Evolutionary conservation across 2,329 filamentous ascomycete genomes (phyloP).

Genomic region (Apiospora arundinis): DNA sequence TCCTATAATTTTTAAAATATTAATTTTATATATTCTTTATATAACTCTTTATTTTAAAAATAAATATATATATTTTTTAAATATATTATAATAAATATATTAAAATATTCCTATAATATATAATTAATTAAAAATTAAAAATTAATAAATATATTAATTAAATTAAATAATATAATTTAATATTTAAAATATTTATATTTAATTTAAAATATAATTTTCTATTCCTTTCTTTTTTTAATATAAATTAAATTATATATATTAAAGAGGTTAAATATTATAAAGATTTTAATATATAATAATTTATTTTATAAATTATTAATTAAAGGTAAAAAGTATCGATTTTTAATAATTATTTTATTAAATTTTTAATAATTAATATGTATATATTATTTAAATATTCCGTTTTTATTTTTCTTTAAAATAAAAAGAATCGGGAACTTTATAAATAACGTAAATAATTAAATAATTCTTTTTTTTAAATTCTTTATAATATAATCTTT

Average conservation of each 20-base stretch:
- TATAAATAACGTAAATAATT: not conserved
- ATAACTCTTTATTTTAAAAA: not conserved
- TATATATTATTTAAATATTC: not conserved
- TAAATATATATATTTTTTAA: slow-evolving; percentile 10
- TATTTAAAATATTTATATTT: slow-evolving; percentile 10
- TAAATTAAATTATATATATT: not conserved
- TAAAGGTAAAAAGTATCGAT: not conserved
- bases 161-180: not conserved
- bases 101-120: not conserved
- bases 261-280: not conserved
- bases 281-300: not conserved
- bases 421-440: not conserved
- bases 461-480: not conserved
- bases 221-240: slow-evolving; percentile 13
- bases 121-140: slow-evolving; percentile 2
- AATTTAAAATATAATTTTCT: not conserved
- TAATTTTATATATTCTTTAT: not conserved
- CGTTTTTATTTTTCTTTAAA: not conserved
- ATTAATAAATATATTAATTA: not conserved
- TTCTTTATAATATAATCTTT: not conserved
- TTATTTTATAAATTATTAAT: not conserved
- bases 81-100: slow-evolving; percentile 2
- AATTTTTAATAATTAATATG: not conserved
- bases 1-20: slow-evolving; percentile 4
- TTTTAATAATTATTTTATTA: not conserved